Conservation (phyloP, 768 basidiomycete genomes). For the Pholiota molesta region DNA sequence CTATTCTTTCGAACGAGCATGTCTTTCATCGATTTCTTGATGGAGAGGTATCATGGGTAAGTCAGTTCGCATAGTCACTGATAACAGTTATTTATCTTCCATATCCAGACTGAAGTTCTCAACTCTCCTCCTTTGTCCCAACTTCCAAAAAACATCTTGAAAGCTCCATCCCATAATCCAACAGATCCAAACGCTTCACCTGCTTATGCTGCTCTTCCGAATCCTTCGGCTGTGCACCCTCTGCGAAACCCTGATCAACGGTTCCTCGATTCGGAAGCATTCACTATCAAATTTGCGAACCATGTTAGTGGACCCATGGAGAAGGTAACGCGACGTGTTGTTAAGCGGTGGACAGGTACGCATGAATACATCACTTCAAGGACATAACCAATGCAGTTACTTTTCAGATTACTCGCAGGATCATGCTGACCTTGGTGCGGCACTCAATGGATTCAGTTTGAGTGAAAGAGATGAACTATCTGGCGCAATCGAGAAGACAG, state of each 20-base stretch:
- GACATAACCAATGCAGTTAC: slow-evolving; percentile 4
- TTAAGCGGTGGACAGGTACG: slow-evolving; percentile 94
- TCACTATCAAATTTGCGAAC: slow-evolving; percentile 93
- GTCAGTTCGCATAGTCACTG: not conserved
- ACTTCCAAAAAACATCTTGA: slow-evolving; percentile 93
- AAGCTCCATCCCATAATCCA: slow-evolving; percentile 94
- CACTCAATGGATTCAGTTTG: slow-evolving; percentile 90
- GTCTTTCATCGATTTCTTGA: slow-evolving; percentile 96
- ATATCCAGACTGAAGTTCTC: slow-evolving; percentile 79
- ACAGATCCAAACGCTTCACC: slow-evolving; percentile 73
- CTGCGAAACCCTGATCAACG: slow-evolving; percentile 93
- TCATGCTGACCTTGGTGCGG: slow-evolving; percentile 88
- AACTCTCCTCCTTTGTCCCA: slow-evolving; percentile 91
- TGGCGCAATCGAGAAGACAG: slow-evolving; percentile 93
- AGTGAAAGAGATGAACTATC: slow-evolving; percentile 78
- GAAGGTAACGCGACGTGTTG: slow-evolving; percentile 88
- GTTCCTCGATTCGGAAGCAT: slow-evolving; percentile 94
- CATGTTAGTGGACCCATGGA: slow-evolving; percentile 95
- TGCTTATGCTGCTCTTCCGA: slow-evolving; percentile 85
- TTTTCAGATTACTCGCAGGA: slow-evolving; percentile 78
- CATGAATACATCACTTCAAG: slow-evolving; percentile 15
- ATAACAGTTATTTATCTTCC: not conserved
- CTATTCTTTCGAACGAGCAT: slow-evolving; percentile 95
- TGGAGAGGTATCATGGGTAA: slow-evolving; percentile 94
- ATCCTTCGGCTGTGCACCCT: slow-evolving; percentile 86